Conservation (phyloP, 331 rosid species). For the Spiraea crenata region DNA sequence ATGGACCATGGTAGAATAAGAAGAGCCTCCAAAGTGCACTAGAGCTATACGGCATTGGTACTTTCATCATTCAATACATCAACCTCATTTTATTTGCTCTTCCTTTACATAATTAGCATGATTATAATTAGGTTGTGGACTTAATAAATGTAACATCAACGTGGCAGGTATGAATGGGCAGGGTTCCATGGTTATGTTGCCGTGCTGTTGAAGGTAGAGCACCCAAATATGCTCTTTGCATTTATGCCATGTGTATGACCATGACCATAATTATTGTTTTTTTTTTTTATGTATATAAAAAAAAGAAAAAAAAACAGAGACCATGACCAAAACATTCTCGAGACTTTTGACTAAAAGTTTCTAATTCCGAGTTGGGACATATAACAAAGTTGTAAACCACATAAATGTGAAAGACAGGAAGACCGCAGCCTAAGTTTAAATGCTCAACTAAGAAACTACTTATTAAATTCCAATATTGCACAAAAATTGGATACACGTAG, state of each 20-base stretch:
- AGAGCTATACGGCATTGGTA: conserved; percentile 24
- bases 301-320: conserved; percentile 25
- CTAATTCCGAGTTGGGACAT: conserved; percentile 1
- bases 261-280: too few species aligned
- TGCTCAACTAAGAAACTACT: not conserved
- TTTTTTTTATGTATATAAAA: too few species aligned
- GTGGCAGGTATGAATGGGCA: not conserved
- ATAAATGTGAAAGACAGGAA: conserved; percentile 12
- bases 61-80: conserved; percentile 16
- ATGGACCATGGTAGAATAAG: conserved; percentile 5
- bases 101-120: conserved; percentile 9
- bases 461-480: too few species aligned
- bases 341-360: conserved; percentile 38
- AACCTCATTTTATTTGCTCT: not conserved
- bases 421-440: conserved; percentile 13
- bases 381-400: conserved; percentile 31
- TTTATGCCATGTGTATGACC: conserved; percentile 6
- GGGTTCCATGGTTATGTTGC: conserved; percentile 2
- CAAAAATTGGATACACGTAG: too few species aligned
- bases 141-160: conserved; percentile 44
- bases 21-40: conserved; percentile 22
- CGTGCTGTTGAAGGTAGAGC: conserved; percentile 23
- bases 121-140: conserved; percentile 9
- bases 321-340: conserved; percentile 20
- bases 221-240: not conserved